phyloP scores from a whole-genome alignment of 495 filamentous ascomycete species.

The Filosporella fistucella region DNA sequence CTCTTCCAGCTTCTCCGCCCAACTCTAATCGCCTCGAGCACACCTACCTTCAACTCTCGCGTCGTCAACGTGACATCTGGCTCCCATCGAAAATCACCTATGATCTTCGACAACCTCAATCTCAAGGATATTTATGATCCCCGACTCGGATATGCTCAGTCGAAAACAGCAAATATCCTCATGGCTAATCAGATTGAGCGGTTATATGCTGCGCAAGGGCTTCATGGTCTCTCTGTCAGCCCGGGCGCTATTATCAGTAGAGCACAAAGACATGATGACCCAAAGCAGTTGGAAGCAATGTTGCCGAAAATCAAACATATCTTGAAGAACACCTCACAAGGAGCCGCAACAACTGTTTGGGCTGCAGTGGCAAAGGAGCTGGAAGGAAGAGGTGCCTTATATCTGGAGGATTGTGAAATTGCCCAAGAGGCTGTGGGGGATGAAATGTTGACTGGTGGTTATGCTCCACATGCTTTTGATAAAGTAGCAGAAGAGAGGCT shows the following conservation, averaged over 20 bases:
- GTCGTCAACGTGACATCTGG: constrained; percentile 31
- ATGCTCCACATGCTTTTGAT: constrained; percentile 28
- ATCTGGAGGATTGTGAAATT: constrained; percentile 21
- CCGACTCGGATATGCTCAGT: constrained; percentile 39
- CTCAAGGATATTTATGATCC: constrained; percentile 24
- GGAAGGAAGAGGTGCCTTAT: constrained; percentile 35
- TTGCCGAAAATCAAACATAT: too few relatives aligned
- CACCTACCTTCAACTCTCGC: constrained; percentile 26
- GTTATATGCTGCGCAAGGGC: constrained; percentile 29
- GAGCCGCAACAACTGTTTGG: constrained; percentile 37
- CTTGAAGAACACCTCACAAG: too few relatives aligned
- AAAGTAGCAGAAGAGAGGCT: constrained; percentile 29
- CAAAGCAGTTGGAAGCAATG: too few relatives aligned
- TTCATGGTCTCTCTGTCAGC: constrained; percentile 33
- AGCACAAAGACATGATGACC: too few relatives aligned
- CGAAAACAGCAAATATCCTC: constrained; percentile 48
- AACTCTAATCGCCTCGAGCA: constrained; percentile 45
- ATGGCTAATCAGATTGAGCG: constrained; percentile 40
- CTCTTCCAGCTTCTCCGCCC: constrained; percentile 60
- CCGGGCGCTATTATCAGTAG: constrained; percentile 39
- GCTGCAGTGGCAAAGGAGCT: constrained; percentile 32
- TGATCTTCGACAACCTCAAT: constrained; percentile 40
- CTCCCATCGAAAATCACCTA: constrained; percentile 32
- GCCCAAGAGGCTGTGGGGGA: too few relatives aligned
- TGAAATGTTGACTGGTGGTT: neutral